A percentile compares a stretch with the other conserved stretches of the same genome.
Conservation (phyloP, 768 basidiomycete species). For the Hemileccinum rubropunctum region DNA sequence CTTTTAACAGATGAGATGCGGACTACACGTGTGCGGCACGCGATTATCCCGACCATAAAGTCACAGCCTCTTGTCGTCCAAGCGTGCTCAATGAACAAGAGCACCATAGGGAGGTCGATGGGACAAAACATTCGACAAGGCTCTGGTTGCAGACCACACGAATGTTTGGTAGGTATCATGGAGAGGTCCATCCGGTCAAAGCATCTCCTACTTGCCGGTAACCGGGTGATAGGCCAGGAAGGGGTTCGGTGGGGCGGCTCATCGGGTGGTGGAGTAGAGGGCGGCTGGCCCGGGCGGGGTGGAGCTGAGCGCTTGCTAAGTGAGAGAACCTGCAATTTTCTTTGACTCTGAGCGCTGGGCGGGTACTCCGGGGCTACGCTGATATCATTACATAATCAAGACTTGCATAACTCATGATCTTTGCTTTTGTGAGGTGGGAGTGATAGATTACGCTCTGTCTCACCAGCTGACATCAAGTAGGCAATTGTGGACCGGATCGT, state of each 20-base stretch:
- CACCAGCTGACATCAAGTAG: background rate
- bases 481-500: background rate
- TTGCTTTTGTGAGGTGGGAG: no score
- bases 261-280: background rate
- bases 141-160: background rate
- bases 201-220: background rate
- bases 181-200: conserved; percentile 6
- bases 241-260: background rate
- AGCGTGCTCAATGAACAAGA: conserved; percentile 8
- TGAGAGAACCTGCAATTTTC: background rate
- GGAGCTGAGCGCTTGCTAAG: background rate
- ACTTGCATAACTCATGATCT: no score
- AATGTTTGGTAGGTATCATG: background rate
- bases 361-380: background rate
- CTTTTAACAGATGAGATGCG: conserved; percentile 32
- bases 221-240: background rate
- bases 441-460: no score
- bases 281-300: background rate
- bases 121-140: conserved; percentile 15
- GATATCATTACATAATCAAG: conserved; percentile 12
- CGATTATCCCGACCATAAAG: conserved; percentile 25
- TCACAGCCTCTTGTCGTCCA: conserved; percentile 10
- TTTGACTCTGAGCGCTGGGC: background rate
- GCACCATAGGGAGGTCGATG: background rate
- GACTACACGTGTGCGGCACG: conserved; percentile 32